Evolutionary conservation across 2,329 filamentous ascomycete genomes (phyloP).

Genomic region (Colletotrichum cordylinicola): DNA sequence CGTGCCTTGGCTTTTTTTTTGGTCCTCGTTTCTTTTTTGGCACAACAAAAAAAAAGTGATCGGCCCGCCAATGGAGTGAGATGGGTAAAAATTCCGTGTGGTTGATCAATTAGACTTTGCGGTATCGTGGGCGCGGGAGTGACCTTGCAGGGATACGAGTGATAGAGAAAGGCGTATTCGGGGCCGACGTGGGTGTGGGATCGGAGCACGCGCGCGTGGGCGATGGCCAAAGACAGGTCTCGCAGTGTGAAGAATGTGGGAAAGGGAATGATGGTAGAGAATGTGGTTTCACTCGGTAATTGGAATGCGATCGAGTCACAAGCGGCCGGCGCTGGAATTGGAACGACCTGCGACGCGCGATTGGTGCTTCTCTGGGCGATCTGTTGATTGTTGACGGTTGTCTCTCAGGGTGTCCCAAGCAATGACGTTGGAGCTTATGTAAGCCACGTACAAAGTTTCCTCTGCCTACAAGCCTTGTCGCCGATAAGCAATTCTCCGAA

Average conservation of each 20-base stretch:
- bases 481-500: not conserved
- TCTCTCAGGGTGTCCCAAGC: not conserved
- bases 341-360: not conserved
- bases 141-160: conserved; percentile 10
- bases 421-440: conserved; percentile 11
- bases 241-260: not conserved
- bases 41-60: not conserved
- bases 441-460: not conserved
- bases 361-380: conserved; percentile 1
- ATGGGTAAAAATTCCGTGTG: not conserved
- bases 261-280: not conserved
- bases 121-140: not conserved
- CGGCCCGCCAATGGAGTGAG: not conserved
- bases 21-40: not conserved
- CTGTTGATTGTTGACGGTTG: conserved; percentile 12
- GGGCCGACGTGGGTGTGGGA: not conserved
- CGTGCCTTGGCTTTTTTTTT: not conserved
- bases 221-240: not conserved
- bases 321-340: not conserved
- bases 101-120: conserved; percentile 16
- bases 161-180: not conserved
- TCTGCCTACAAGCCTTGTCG: not conserved
- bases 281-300: not conserved
- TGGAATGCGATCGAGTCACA: not conserved
- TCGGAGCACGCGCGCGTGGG: not conserved